Percentiles rank a stretch among this genome's conserved stretches.
Evolutionary conservation across 192 early-diverging fungal species (phyloP).

Genomic region (Entomortierella beljakovae): DNA sequence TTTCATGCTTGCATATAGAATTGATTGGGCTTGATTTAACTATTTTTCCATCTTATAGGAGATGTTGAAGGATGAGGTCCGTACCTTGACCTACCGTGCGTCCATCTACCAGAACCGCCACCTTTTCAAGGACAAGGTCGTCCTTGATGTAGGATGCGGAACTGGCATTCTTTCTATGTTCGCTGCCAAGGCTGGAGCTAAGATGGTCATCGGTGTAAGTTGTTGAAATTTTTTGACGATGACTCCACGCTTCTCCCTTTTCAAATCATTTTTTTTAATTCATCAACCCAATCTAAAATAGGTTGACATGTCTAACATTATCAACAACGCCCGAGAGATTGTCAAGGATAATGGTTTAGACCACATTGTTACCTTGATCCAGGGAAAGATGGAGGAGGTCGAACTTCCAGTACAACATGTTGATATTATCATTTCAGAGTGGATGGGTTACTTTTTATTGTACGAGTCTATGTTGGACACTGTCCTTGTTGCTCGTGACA

Average conservation of each 20-base stretch:
- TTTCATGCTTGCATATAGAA: too few relatives aligned
- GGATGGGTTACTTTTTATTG: constrained; percentile 95
- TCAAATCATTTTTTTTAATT: too few relatives aligned
- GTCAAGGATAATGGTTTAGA: constrained; percentile 79
- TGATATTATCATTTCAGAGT: constrained; percentile 91
- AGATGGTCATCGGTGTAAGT: constrained; percentile 64
- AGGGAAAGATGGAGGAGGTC: constrained; percentile 86
- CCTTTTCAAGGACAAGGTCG: constrained; percentile 87
- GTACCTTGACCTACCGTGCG: constrained; percentile 84
- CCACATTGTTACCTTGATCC: constrained; percentile 70
- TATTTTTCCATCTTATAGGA: constrained; percentile 57
- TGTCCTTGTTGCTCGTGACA: constrained; percentile 85
- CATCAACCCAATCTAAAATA: too few relatives aligned
- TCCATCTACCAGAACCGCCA: constrained; percentile 88
- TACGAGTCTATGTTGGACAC: constrained; percentile 95
- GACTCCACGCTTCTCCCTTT: neutral
- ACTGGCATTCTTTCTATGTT: constrained; percentile 95
- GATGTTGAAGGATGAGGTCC: constrained; percentile 88
- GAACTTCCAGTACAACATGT: constrained; percentile 79
- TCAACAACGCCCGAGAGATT: constrained; percentile 83
- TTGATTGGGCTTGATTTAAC: too few relatives aligned
- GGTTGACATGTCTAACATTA: constrained; percentile 90
- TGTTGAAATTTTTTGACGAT: neutral
- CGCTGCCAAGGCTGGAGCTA: constrained; percentile 88
- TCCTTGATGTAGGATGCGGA: constrained; percentile 91